These are phyloP conservation scores for Zymoseptoria crescenta DNA, from an alignment of 2,329 filamentous ascomycete genomes.

Conservation along the genomic window DNA sequence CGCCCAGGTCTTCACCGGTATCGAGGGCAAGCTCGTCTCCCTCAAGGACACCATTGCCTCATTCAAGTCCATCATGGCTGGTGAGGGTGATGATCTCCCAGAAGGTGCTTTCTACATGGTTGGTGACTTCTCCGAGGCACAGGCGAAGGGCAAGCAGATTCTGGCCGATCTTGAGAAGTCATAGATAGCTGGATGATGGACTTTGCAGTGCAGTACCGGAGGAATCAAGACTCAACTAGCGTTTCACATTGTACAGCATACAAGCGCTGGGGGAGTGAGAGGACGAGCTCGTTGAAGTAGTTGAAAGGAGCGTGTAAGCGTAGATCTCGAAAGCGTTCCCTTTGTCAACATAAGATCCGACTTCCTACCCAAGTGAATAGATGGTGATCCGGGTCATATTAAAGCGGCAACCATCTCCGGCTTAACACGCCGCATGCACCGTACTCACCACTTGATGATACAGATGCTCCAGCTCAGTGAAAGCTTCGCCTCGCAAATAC, in stretches of 20 bases:
- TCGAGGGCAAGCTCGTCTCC: slow-evolving; percentile 94
- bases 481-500: slow-evolving; percentile 31
- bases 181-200: slow-evolving; percentile 10
- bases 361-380: too few relatives aligned
- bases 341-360: slow-evolving; percentile 8
- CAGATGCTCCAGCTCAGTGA: neutral
- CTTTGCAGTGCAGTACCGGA: slow-evolving; percentile 4
- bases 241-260: slow-evolving; percentile 20
- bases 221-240: slow-evolving; percentile 15
- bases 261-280: slow-evolving; percentile 20
- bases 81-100: slow-evolving; percentile 91
- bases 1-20: slow-evolving; percentile 77
- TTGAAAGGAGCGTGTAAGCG: slow-evolving; percentile 18
- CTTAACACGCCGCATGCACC: neutral
- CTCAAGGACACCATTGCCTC: slow-evolving; percentile 96
- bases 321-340: slow-evolving; percentile 24
- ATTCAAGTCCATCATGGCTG: slow-evolving; percentile 94
- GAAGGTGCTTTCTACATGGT: slow-evolving; percentile 98
- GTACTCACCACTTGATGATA: neutral
- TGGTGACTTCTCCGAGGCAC: slow-evolving; percentile 86
- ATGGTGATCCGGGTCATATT: too few relatives aligned
- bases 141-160: slow-evolving; percentile 99
- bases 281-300: slow-evolving; percentile 1
- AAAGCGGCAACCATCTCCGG: too few relatives aligned
- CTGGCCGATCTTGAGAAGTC: slow-evolving; percentile 74